phyloP scores from a whole-genome alignment of 805 yeast genomes.

The Alloascoidea hylecoeti region DNA sequence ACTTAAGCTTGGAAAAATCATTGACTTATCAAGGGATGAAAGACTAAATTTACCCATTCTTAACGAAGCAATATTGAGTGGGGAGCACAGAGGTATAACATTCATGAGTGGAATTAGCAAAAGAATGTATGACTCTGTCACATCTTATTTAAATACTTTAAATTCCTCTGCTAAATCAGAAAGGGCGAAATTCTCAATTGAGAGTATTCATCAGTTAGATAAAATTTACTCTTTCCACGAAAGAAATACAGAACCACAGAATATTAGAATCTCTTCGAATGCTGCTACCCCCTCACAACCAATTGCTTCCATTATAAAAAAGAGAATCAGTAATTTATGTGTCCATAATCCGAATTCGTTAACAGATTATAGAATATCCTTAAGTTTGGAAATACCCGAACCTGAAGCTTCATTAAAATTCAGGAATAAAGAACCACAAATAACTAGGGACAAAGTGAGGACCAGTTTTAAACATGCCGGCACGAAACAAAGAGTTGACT shows the following conservation, averaged over 20 bases:
- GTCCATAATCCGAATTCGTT: slow-evolving; percentile 64
- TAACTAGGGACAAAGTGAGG: neutral
- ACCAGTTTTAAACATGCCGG: neutral
- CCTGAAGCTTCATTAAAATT: slow-evolving; percentile 22
- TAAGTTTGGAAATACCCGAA: slow-evolving; percentile 67
- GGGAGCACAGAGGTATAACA: neutral
- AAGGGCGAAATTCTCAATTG: no score
- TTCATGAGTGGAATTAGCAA: neutral
- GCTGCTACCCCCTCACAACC: no score
- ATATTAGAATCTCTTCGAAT: neutral
- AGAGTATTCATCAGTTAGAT: no score
- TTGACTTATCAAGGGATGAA: neutral
- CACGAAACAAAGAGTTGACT: neutral
- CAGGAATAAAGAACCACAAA: neutral
- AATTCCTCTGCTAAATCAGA: neutral
- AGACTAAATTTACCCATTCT: neutral
- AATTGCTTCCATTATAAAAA: slow-evolving; percentile 69
- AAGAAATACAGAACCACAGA: neutral
- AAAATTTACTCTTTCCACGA: neutral
- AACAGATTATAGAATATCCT: slow-evolving; percentile 64
- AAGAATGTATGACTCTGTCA: neutral
- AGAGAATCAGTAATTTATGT: slow-evolving; percentile 57
- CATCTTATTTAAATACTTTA: neutral
- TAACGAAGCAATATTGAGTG: neutral
- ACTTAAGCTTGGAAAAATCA: neutral